phyloP scores from a whole-genome alignment of 2,329 filamentous ascomycete genomes.

The Verticillium klebahnii region DNA sequence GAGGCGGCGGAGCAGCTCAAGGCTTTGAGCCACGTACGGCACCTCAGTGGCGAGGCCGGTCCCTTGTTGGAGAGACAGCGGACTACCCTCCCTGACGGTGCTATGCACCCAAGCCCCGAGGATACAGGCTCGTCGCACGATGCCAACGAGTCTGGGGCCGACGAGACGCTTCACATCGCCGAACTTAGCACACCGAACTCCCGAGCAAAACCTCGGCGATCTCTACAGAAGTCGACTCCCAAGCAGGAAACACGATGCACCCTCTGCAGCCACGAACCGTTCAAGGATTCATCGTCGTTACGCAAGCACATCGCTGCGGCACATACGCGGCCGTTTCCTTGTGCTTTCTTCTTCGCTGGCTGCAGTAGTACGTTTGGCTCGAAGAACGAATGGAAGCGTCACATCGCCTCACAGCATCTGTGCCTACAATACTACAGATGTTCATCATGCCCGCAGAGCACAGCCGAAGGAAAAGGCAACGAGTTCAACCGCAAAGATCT shows the following conservation, averaged over 20 bases:
- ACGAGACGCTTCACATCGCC: constrained; percentile 30
- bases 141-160: constrained; percentile 31
- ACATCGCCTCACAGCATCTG: constrained; percentile 87
- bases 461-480: constrained; percentile 52
- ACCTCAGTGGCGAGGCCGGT: constrained; percentile 26
- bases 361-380: constrained; percentile 81
- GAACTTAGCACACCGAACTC: constrained; percentile 29
- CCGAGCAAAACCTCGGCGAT: constrained; percentile 39
- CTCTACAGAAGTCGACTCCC: constrained; percentile 39
- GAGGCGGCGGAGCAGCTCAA: constrained; percentile 64
- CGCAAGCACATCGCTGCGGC: constrained; percentile 64
- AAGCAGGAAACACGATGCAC: constrained; percentile 60
- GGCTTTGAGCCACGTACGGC: constrained; percentile 57
- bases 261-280: constrained; percentile 59
- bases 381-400: constrained; percentile 98
- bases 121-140: constrained; percentile 36
- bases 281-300: constrained; percentile 62
- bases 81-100: constrained; percentile 33
- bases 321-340: constrained; percentile 73
- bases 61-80: constrained; percentile 23
- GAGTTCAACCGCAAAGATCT: constrained; percentile 94
- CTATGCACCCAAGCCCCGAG: constrained; percentile 31
- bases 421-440: constrained; percentile 62
- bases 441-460: constrained; percentile 52
- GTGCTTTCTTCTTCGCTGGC: constrained; percentile 79